Evolutionary conservation across 345 rosid species (phyloP), one percentile per base, ranked within the genome.

Genomic region (Hibiscus syriacus): DNA sequence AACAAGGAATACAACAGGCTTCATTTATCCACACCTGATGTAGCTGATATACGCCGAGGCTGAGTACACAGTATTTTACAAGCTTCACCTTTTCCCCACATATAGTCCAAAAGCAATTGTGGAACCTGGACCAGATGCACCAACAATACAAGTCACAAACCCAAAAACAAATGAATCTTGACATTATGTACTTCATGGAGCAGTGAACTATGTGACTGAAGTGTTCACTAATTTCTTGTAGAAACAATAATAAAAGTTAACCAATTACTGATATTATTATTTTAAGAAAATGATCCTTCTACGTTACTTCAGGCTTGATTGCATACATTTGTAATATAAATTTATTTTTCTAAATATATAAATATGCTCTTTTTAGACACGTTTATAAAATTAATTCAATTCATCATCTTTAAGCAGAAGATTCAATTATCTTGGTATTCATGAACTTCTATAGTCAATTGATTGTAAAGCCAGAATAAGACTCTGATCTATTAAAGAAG

Each of bases 1-100:
- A 26, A 26, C 61, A 25, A 59, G 14, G 46, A 54, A 32, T 59
- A 52, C n/a, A 50, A 26, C 64, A 25, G 71, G 55, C 66, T 72
- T 2, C 66, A 69, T 66, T 20, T 69, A 46, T 8, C 32, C 62
- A 3, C 55, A 93, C 98, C 97, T 78, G 98, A 93, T 64, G 76
- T 90, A 20, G 98, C 98, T 17, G 97, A 93, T 75, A 93, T 88
- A 74, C 98, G 96, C 64, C 98, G 96, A 71, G 98, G 98, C 79
- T 93, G 98, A 67, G 98, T 87, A 78, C 98, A 93, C n/a, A 93
- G 74, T 74, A 93, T 88, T 81, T 93, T 93, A 74, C 98, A 93
- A 7, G 81, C 76, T 73, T 86, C 84, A 8, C 88, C 81, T 76
- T 80, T 85, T 68, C 78, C 84, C 98, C 97, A 88, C 85, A 83